A percentile compares a stretch with the other conserved stretches of the same genome.
Evolutionary conservation across 768 basidiomycete species (phyloP).

Genomic region (Exsudoporus frostii): DNA sequence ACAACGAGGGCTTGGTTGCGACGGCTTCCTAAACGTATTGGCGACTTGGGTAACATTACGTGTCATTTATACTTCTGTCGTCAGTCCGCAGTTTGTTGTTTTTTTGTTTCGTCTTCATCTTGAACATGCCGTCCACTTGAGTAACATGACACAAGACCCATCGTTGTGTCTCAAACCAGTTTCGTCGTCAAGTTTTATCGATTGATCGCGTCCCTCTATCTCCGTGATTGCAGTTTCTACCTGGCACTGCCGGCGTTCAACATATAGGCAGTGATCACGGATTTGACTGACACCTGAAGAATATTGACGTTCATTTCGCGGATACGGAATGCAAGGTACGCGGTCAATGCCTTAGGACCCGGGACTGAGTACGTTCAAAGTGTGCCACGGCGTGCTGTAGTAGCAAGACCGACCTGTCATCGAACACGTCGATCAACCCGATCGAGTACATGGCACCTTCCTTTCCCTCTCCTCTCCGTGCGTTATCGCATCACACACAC

Average conservation of each 20-base stretch:
- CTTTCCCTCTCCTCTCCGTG: not conserved
- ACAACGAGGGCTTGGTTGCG: slow-evolving; percentile 63
- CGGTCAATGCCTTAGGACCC: too few relatives aligned
- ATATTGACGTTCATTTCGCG: too few relatives aligned
- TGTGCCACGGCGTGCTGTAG: not conserved
- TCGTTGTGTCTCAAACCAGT: not conserved
- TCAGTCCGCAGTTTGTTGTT: too few relatives aligned
- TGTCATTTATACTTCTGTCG: too few relatives aligned
- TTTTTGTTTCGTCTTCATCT: too few relatives aligned
- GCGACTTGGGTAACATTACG: too few relatives aligned
- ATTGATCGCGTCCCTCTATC: not conserved
- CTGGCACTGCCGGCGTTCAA: not conserved
- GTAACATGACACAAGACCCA: too few relatives aligned
- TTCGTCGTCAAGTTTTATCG: not conserved
- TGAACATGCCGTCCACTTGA: too few relatives aligned
- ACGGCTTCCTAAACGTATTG: not conserved
- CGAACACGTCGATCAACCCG: not conserved
- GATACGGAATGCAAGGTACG: not conserved
- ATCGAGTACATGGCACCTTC: not conserved
- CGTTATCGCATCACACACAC: slow-evolving; percentile 10
- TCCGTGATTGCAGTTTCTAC: not conserved
- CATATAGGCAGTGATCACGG: not conserved
- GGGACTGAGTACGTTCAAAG: not conserved
- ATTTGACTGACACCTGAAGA: too few relatives aligned
- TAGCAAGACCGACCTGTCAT: not conserved